A percentile compares a stretch with the other conserved stretches of the same genome.
Conservation (phyloP, 192 early-diverging fungal species). For the Geranomyces variabilis region DNA sequence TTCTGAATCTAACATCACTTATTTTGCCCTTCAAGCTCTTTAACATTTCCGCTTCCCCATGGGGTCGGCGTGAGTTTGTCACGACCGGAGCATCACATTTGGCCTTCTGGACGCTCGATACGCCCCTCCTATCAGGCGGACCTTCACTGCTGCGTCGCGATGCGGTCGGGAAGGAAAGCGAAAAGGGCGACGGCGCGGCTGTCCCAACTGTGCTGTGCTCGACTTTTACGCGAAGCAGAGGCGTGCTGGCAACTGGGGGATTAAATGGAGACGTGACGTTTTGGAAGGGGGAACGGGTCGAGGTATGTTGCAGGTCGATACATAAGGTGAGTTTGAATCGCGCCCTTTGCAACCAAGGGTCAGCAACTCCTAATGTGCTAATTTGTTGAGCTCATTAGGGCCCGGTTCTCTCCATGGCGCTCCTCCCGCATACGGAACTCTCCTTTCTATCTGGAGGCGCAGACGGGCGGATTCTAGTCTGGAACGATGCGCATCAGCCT, state of each 20-base stretch:
- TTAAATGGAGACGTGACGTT: slow-evolving; percentile 31
- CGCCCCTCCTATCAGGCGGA: slow-evolving; percentile 9
- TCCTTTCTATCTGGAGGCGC: slow-evolving; percentile 33
- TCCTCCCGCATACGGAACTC: slow-evolving; percentile 7
- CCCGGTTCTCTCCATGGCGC: slow-evolving; percentile 20
- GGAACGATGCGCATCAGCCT: slow-evolving; percentile 31
- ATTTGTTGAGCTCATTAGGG: too few species aligned
- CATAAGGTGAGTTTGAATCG: slow-evolving; percentile 40
- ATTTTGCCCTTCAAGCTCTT: slow-evolving; percentile 17
- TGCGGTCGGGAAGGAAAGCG: slow-evolving; percentile 1
- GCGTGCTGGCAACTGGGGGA: slow-evolving; percentile 23
- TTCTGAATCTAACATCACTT: not conserved
- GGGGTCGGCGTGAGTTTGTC: slow-evolving; percentile 28
- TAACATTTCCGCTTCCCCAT: slow-evolving; percentile 19
- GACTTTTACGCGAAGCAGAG: slow-evolving; percentile 12
- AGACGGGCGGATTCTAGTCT: slow-evolving; percentile 32
- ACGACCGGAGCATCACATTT: slow-evolving; percentile 18
- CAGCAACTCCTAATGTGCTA: too few species aligned
- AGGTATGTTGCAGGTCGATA: slow-evolving; percentile 6
- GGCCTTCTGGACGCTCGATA: slow-evolving; percentile 31
- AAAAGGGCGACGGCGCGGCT: not conserved
- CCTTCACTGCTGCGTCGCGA: slow-evolving; percentile 5
- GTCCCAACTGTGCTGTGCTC: slow-evolving; percentile 16
- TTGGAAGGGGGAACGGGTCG: slow-evolving; percentile 24
- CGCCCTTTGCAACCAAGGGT: not conserved